phyloP scores from a whole-genome alignment of 371 early-diverging fungal species.

The Chytridium lagenaria region DNA sequence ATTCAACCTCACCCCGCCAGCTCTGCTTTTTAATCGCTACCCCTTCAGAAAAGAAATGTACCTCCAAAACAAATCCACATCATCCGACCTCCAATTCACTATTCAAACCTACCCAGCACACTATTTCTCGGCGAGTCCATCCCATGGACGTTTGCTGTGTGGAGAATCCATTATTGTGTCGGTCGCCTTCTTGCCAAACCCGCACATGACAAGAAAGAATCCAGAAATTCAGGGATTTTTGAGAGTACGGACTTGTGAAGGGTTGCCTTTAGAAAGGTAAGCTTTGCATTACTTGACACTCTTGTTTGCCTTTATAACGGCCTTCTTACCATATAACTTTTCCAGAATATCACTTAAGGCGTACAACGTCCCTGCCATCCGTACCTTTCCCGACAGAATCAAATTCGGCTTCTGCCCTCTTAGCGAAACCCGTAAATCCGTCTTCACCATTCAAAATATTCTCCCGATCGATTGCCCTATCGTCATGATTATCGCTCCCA shows the following conservation, averaged over 20 bases:
- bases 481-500: constrained; percentile 42
- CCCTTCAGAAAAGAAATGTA: constrained; percentile 45
- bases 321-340: background rate
- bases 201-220: constrained; percentile 33
- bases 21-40: constrained; percentile 45
- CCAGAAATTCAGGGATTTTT: constrained; percentile 51
- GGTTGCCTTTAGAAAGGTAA: constrained; percentile 57
- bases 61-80: constrained; percentile 50
- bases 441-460: constrained; percentile 47
- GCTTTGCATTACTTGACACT: background rate
- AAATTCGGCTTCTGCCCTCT: constrained; percentile 56
- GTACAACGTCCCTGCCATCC: constrained; percentile 50
- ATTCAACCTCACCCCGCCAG: constrained; percentile 47
- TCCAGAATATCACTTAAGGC: constrained; percentile 49
- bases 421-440: constrained; percentile 42
- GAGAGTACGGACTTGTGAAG: constrained; percentile 43
- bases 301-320: background rate
- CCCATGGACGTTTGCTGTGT: constrained; percentile 42
- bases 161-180: constrained; percentile 38
- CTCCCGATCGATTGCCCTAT: constrained; percentile 52
- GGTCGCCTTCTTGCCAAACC: constrained; percentile 45
- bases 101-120: constrained; percentile 46
- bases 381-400: constrained; percentile 39
- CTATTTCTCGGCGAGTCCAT: constrained; percentile 49
- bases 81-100: constrained; percentile 38